Evolutionary conservation across 2,329 filamentous ascomycete genomes (phyloP), one percentile per base, ranked within the genome.

Genomic region (Exophiala dermatitidis): DNA sequence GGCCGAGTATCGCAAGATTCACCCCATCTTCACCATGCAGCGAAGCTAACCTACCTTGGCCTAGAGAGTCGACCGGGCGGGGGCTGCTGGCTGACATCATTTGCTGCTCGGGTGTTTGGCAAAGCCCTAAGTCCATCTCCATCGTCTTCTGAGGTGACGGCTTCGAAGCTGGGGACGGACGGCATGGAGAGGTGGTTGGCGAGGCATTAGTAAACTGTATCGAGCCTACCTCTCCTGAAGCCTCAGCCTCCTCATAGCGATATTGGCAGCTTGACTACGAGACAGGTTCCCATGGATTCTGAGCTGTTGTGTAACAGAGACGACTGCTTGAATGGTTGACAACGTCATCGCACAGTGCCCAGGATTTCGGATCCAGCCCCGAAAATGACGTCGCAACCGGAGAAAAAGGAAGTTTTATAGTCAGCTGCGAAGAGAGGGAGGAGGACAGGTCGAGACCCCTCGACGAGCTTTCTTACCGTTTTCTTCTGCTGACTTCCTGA

Each of bases 291-390:
- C 19, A 19, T 19, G 19, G 19, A 19, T 19, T 19, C 19, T 19
- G 19, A 19, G 19, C 19, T 19, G 19, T 19, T 19, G 19, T 19
- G 19, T 19, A 19, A 19, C 19, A 19, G 19, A 19, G 19, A 19
- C 19, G 19, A 19, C 19, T 19, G 19, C 19, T 19, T 19, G 19
- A 19, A 19, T 19, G 19, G 37, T 42, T 26, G 31, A 53, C 50
- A 53, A 58, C 56, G 56, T 58, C 56, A 58, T 56, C 41, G 46
- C 47, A 53, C 56, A 58, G 52, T 37, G 30, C 30, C 12, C 29
- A 37, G 33, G 40, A 36, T 19, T 31, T 10, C 5, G 10, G 7
- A 5, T 41, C 5, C 12, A 26, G 56, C 38, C 34, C 31, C 50
- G 53, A 53, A 48, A n/a, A 48, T 48, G 52, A 58, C 56, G 49